Evolutionary conservation across 768 basidiomycete species (phyloP), one percentile per base, ranked within the genome.

Genomic region (Boletus tylopilopsis): DNA sequence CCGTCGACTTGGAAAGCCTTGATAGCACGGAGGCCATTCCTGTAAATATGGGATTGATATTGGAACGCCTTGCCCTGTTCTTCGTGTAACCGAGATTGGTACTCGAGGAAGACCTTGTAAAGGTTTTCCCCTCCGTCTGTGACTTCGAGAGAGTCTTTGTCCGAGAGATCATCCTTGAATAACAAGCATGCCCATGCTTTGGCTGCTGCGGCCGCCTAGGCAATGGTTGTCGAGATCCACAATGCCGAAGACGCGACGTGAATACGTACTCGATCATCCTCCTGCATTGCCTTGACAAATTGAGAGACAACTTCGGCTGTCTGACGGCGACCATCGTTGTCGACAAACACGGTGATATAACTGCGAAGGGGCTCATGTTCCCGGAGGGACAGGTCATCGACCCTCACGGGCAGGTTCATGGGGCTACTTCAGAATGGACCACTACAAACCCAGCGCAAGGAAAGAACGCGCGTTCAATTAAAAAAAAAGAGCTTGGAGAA

Each of bases 21-120:
- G 38, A 66, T 27, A 27, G 32, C 22, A 10, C 16, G 6, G 9
- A 52, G 37, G 21, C 63, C 64, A 33, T 2, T n/a, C 22, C 34
- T 51, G 34, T 16, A 0, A 18, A 64, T 1, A 0, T 2, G 29
- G 11, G 0, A 21, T 1, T 5, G 7, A 45, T 42, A 54, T n/a
- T 29, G 5, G 4, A 1, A 3, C 27, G 29, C 45, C 2, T 10
- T 7, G 9, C 18, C 0, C 5, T 16, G 19, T 5, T 18, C 43
- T 40, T 3, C 6, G 21, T 24, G 15, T 25, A 63, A 36, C 24
- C 0, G 39, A 25, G 15, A 2, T 40, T 67, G 52, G 33, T 56
- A 68, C 29, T 53, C 15, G 49, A 67, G 41, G 48, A 68, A 67
- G 32, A 24, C 44, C 40, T 3, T 22, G 53, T 45, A 66, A 7